Percentiles rank a stretch among this genome's conserved stretches.
phyloP scores from a whole-genome alignment of 768 basidiomycete genomes.

The Psilocybe sp. region DNA sequence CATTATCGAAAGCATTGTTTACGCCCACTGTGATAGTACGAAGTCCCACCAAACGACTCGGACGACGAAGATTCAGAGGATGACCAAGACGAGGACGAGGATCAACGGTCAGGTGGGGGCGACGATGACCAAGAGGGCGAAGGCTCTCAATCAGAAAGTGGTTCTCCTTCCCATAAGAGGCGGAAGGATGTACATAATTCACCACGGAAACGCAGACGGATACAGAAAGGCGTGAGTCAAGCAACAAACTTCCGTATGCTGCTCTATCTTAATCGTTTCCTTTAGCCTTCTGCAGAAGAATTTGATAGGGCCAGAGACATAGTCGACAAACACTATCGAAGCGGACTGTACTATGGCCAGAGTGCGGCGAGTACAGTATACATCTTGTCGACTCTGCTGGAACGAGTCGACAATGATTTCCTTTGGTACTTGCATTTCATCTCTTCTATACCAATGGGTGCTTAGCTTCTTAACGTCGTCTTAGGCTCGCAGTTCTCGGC shows the following conservation, averaged over 20 bases:
- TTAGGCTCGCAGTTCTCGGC: conserved; percentile 89
- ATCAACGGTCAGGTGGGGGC: conserved; percentile 42
- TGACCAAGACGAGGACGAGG: conserved; percentile 43
- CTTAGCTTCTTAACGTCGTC: conserved; percentile 3
- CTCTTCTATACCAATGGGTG: not conserved
- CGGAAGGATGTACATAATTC: conserved; percentile 38
- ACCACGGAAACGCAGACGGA: conserved; percentile 56
- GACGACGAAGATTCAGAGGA: conserved; percentile 62
- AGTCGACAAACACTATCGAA: conserved; percentile 78
- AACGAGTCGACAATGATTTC: conserved; percentile 90
- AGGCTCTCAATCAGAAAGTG: conserved; percentile 14
- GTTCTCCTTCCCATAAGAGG: conserved; percentile 43
- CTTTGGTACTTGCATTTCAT: conserved; percentile 64
- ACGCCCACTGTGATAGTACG: conserved; percentile 5
- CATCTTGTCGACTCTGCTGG: conserved; percentile 84
- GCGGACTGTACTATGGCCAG: conserved; percentile 86
- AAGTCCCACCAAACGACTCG: conserved; percentile 64
- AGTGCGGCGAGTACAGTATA: conserved; percentile 89
- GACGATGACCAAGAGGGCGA: conserved; percentile 41
- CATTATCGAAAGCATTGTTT: not conserved
- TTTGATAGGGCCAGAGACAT: conserved; percentile 58
- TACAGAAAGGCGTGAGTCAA: conserved; percentile 41
- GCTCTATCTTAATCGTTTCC: conserved; percentile 25
- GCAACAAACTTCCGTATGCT: conserved; percentile 3
- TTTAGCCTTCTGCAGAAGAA: conserved; percentile 68